These are phyloP conservation scores for Phylloporus gajari DNA, from an alignment of 1,284 basidiomycete genomes.

Conservation along the genomic window DNA sequence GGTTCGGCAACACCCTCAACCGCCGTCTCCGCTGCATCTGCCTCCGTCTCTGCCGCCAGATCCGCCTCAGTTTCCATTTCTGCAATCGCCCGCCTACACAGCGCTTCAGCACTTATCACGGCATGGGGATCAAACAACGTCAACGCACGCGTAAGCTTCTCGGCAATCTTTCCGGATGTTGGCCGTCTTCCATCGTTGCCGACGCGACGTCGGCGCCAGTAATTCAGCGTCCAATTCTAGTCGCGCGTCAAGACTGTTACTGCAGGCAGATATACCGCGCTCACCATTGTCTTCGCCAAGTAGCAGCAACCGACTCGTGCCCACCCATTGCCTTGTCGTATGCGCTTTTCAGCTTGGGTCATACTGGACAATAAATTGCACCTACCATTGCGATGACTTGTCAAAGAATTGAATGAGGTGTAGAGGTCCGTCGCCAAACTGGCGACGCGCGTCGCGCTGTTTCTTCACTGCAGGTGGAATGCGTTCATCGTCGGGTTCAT, in stretches of 20 bases:
- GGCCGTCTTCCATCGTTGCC: constrained; percentile 63
- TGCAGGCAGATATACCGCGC: constrained; percentile 21
- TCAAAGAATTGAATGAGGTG: constrained; percentile 79
- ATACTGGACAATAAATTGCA: constrained; percentile 4
- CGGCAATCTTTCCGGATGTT: constrained; percentile 57
- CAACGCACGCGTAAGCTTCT: constrained; percentile 58
- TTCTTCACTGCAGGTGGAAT: constrained; percentile 63
- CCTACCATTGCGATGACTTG: constrained; percentile 66
- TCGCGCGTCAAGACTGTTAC: background rate
- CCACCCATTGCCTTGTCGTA: constrained; percentile 60
- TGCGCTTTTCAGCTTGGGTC: constrained; percentile 9
- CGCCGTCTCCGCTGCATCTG: constrained; percentile 25
- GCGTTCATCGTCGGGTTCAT: constrained; percentile 58
- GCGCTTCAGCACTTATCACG: background rate
- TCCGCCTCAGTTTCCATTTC: constrained; percentile 60
- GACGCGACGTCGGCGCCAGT: constrained; percentile 52
- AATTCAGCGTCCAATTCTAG: constrained; percentile 64
- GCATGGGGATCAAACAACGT: background rate
- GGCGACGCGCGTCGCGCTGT: constrained; percentile 44
- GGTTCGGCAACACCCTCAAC: constrained; percentile 20
- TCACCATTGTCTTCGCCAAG: constrained; percentile 70
- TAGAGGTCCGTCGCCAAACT: constrained; percentile 50
- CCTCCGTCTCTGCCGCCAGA: constrained; percentile 13
- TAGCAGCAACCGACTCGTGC: constrained; percentile 57
- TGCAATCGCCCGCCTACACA: constrained; percentile 53